These are phyloP conservation scores for Cyclostephanos tholiformis DNA, from an alignment of 108 stramenopile species.

Conservation along the genomic window DNA sequence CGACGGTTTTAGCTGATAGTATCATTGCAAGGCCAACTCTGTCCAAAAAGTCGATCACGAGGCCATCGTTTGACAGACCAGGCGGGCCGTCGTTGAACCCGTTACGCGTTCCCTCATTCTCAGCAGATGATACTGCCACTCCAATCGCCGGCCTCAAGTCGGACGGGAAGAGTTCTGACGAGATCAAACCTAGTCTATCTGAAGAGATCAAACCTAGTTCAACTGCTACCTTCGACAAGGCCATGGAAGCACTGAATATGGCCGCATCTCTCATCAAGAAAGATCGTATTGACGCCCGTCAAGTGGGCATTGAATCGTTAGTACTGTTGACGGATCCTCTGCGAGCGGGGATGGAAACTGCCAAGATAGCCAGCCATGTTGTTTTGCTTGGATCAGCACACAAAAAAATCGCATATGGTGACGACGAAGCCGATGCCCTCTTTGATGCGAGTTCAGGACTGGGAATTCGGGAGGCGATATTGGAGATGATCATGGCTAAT, in stretches of 20 bases:
- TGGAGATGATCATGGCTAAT: slow-evolving; percentile 83
- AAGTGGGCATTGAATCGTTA: slow-evolving; percentile 80
- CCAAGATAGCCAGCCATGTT: slow-evolving; percentile 80
- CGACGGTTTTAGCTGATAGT: slow-evolving; percentile 18
- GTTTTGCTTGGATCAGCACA: slow-evolving; percentile 74
- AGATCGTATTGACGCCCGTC: slow-evolving; percentile 85
- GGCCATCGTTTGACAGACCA: not conserved
- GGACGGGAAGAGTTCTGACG: slow-evolving; percentile 50
- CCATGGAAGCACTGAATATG: slow-evolving; percentile 69
- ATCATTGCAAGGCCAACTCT: slow-evolving; percentile 7
- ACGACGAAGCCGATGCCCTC: slow-evolving; percentile 55
- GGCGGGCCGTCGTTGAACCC: slow-evolving; percentile 5
- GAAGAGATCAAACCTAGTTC: slow-evolving; percentile 36
- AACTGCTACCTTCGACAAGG: slow-evolving; percentile 79
- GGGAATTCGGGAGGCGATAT: slow-evolving; percentile 79
- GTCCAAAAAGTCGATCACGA: not conserved
- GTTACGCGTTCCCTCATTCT: slow-evolving; percentile 39
- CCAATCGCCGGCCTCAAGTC: slow-evolving; percentile 46
- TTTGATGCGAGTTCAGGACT: slow-evolving; percentile 76
- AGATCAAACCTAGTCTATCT: slow-evolving; percentile 31
- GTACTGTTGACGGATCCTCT: slow-evolving; percentile 80
- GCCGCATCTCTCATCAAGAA: slow-evolving; percentile 84
- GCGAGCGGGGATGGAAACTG: slow-evolving; percentile 73
- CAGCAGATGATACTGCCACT: slow-evolving; percentile 37
- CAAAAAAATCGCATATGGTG: slow-evolving; percentile 21